Conservation (phyloP, 805 yeast species). For the Wickerhamomyces tratensis region DNA sequence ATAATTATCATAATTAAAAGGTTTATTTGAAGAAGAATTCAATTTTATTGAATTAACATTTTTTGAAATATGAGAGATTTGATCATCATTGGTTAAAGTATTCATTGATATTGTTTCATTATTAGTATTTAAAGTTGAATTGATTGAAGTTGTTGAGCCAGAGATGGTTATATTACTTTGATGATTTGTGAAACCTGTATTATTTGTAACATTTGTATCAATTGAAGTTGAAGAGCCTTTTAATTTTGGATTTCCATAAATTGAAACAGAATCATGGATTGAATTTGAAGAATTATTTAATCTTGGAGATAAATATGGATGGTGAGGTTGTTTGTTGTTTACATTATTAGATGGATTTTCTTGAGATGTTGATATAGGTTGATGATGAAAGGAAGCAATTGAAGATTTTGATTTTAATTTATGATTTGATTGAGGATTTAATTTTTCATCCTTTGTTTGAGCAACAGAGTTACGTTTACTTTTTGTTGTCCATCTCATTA, state of each 20-base stretch:
- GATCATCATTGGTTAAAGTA: neutral
- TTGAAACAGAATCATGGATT: neutral
- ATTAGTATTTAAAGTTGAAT: neutral
- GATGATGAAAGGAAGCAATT: neutral
- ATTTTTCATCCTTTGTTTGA: neutral
- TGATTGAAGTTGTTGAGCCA: conserved; percentile 1
- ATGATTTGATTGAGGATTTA: neutral
- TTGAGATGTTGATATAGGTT: neutral
- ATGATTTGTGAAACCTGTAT: neutral
- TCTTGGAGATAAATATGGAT: neutral
- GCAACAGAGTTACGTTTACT: conserved; percentile 16
- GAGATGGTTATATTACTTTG: neutral
- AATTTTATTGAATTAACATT: neutral
- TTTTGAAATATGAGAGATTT: neutral
- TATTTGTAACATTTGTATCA: neutral
- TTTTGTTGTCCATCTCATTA: conserved; percentile 22
- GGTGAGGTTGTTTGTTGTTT: neutral
- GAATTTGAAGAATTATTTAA: neutral
- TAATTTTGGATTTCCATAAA: neutral
- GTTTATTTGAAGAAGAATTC: conserved; percentile 2
- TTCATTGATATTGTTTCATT: neutral
- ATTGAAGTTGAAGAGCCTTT: neutral
- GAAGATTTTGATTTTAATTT: neutral
- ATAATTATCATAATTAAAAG: conserved; percentile 22
- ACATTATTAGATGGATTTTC: neutral